phyloP scores from a whole-genome alignment of 306 rosid genomes.

The Pyrus pyrifolia region DNA sequence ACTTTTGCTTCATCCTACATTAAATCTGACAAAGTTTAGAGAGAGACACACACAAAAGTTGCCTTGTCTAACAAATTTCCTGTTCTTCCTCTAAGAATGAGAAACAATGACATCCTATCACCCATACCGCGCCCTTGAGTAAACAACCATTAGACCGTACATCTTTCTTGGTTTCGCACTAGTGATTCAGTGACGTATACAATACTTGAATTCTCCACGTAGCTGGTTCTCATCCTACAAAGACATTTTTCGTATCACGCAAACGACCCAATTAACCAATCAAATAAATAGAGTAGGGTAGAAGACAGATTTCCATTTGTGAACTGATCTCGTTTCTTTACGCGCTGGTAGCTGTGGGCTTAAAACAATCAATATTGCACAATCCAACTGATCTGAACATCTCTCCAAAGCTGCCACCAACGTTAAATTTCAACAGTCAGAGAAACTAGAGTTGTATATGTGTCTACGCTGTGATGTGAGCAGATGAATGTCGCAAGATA shows the following conservation, averaged over 20 bases:
- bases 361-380: constrained; percentile 92
- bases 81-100: constrained; percentile 22
- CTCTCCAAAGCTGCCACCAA: constrained; percentile 70
- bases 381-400: constrained; percentile 90
- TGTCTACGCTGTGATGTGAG: not conserved
- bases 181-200: not conserved
- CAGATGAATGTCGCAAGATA: not conserved
- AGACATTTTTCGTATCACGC: constrained; percentile 10
- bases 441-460: constrained; percentile 3
- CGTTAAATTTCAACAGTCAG: constrained; percentile 26
- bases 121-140: not conserved
- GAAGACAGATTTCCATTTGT: constrained; percentile 24
- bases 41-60: constrained; percentile 6
- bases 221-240: not conserved
- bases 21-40: not conserved
- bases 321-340: constrained; percentile 30
- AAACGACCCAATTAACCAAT: constrained; percentile 40
- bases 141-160: not conserved
- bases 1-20: not conserved
- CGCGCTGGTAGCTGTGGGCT: constrained; percentile 57
- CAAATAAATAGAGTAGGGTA: constrained; percentile 28
- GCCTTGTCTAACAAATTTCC: constrained; percentile 31
- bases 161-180: not conserved
- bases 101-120: constrained; percentile 28
- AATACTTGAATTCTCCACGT: not conserved